Percentiles rank a stretch among this genome's conserved stretches.
Evolutionary conservation across 2,329 filamentous ascomycete genomes (phyloP).

Genomic region (Aspergillus sp.): DNA sequence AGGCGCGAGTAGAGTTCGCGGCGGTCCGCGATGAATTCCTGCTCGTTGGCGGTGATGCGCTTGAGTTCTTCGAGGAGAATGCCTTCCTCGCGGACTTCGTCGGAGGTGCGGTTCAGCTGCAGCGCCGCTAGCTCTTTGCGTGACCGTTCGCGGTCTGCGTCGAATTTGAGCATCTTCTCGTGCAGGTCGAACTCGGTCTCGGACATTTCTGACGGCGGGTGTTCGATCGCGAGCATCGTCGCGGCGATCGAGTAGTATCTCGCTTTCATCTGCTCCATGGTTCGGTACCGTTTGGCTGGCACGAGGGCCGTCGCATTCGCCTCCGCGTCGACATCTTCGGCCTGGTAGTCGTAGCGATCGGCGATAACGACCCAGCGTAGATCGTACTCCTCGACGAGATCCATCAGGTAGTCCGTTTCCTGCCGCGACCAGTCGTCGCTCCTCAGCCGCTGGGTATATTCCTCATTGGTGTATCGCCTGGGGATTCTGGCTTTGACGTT

Average conservation of each 20-base stretch:
- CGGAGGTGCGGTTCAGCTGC: slow-evolving; percentile 66
- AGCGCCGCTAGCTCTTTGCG: slow-evolving; percentile 79
- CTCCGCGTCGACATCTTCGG: slow-evolving; percentile 18
- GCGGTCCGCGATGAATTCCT: slow-evolving; percentile 78
- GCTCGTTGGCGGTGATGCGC: slow-evolving; percentile 77
- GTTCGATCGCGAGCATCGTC: slow-evolving; percentile 70
- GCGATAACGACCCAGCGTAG: slow-evolving; percentile 84
- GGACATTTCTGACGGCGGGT: slow-evolving; percentile 78
- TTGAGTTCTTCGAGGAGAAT: slow-evolving; percentile 82
- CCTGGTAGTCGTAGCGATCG: slow-evolving; percentile 73
- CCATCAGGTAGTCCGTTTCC: slow-evolving; percentile 86
- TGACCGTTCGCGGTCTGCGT: slow-evolving; percentile 64
- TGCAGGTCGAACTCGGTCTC: slow-evolving; percentile 72
- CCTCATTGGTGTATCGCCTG: slow-evolving; percentile 67
- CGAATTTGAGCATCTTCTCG: slow-evolving; percentile 78
- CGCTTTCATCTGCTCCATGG: slow-evolving; percentile 82
- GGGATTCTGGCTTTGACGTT: slow-evolving; percentile 73
- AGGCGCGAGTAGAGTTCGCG: slow-evolving; percentile 78
- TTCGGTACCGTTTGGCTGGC: slow-evolving; percentile 44
- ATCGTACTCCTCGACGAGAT: slow-evolving; percentile 66
- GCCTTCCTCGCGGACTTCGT: slow-evolving; percentile 88
- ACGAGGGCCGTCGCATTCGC: slow-evolving; percentile 25
- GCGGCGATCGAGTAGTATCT: slow-evolving; percentile 83
- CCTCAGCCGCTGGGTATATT: slow-evolving; percentile 68
- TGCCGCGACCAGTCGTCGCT: slow-evolving; percentile 77